These are phyloP conservation scores for Sphagnurus paluster DNA, from an alignment of 1,284 basidiomycete species.

Conservation along the genomic window DNA sequence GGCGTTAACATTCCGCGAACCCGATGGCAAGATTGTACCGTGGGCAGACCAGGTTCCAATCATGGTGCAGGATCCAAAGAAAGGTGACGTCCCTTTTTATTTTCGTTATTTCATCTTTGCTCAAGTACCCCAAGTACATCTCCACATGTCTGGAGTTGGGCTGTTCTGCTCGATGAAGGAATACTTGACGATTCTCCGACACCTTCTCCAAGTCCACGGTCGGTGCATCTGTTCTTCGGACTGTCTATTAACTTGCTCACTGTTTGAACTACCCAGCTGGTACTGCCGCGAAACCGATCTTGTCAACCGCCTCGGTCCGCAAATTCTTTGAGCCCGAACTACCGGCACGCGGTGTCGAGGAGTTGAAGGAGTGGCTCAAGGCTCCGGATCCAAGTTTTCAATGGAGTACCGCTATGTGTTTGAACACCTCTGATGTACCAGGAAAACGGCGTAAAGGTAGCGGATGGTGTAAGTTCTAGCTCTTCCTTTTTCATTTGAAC, in stretches of 20 bases:
- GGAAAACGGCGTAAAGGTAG: conserved; percentile 25
- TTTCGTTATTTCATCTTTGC: neutral
- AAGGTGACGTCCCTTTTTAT: conserved; percentile 20
- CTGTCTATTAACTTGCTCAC: neutral
- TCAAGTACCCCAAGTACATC: conserved; percentile 7
- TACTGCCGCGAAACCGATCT: conserved; percentile 11
- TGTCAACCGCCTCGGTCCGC: conserved; percentile 8
- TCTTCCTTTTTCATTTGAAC: neutral
- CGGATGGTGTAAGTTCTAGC: conserved; percentile 24
- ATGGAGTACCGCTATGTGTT: conserved; percentile 25
- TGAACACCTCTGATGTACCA: conserved; percentile 24
- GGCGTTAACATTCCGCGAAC: conserved; percentile 22
- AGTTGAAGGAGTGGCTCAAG: conserved; percentile 3
- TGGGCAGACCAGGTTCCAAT: conserved; percentile 21
- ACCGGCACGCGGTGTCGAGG: conserved; percentile 5
- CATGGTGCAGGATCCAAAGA: conserved; percentile 25
- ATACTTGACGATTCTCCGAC: conserved; percentile 30
- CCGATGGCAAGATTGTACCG: conserved; percentile 22
- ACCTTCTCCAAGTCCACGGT: conserved; percentile 32
- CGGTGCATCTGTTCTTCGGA: neutral
- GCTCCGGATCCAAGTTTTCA: conserved; percentile 18
- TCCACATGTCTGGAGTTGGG: conserved; percentile 15
- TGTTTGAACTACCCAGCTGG: conserved; percentile 5
- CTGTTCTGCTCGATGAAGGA: conserved; percentile 27
- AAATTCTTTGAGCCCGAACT: conserved; percentile 16